These are phyloP conservation scores for Tricladium varicosporioides DNA, from an alignment of 2,329 filamentous ascomycete species.

Conservation along the genomic window DNA sequence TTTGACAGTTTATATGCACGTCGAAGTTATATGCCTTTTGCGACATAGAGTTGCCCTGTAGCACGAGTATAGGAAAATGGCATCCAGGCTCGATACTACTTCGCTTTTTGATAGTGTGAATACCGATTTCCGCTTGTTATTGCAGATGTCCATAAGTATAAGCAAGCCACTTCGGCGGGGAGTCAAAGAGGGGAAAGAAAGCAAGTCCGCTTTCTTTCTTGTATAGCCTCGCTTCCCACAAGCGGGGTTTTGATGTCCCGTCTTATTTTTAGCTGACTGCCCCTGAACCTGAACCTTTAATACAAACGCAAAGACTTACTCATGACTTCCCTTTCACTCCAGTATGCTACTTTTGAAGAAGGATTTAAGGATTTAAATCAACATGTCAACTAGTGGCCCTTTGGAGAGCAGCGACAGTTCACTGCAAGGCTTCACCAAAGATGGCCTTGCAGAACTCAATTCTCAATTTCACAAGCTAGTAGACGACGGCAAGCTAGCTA, in stretches of 20 bases:
- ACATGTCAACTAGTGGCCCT: conserved; percentile 1
- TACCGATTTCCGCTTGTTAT: too few species aligned
- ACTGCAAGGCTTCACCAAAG: conserved; percentile 8
- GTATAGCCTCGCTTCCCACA: not conserved
- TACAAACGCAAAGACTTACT: not conserved
- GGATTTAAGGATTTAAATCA: conserved; percentile 1
- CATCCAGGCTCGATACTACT: too few species aligned
- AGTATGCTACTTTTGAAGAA: not conserved
- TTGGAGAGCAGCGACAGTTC: not conserved
- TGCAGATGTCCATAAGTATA: too few species aligned
- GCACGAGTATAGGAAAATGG: too few species aligned
- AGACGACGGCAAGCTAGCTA: conserved; percentile 8
- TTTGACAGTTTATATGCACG: too few species aligned
- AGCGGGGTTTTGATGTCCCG: not conserved
- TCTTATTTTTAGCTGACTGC: not conserved
- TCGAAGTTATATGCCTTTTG: too few species aligned
- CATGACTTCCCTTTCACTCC: not conserved
- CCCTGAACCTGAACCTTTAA: not conserved
- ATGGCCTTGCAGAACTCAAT: conserved; percentile 9
- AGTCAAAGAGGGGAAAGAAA: not conserved
- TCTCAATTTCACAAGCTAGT: conserved; percentile 5
- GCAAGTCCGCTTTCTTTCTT: not conserved
- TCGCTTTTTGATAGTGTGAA: too few species aligned
- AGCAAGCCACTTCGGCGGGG: too few species aligned
- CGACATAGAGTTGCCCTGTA: too few species aligned